Base-by-base conservation (phyloP, 129 eudicot species). In the Pittosporum tobira region DNA sequence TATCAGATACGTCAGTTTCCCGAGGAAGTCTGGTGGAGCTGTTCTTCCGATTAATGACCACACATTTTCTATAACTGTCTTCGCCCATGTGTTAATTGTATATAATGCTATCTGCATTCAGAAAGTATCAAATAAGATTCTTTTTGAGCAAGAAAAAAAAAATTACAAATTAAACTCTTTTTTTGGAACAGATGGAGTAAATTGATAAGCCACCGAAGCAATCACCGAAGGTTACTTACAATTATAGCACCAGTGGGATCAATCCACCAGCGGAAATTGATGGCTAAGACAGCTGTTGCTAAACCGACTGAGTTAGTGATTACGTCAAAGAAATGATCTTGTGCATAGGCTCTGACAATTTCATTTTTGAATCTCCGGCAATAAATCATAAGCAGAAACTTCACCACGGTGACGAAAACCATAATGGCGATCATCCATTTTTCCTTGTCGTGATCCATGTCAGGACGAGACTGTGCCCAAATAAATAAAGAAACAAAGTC, bases 361-460 rank as follows among this genome's bases (percentile, higher is more conserved):
- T 81, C 94, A 28, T 81, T 84, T 34, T 84, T 74, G 59, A 84
- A 84, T 67, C 83, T 66, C 11, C 81, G 80, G 52, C 94, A 88
- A 57, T 81, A 88, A 1, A 81, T 44, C 88, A 84, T 73, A 2
- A 88, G 79, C 43, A 81, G 23, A 72, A 88, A 74, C 81, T 84
- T 84, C 52, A 84, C 85, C 40, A 61, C 76, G 0, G 91, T 88
- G 8, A 84, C 94, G 27, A 73, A 27, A 1, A 55, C 81, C 94
- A 88, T 88, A 61, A 88, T 88, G 59, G 91, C 91, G 43, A 84
- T 81, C 76, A 82, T 82, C 94, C 91, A 88, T 60, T 58, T 68
- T 63, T 84, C 91, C 65, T 81, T 57, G 27, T 74, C 64, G 42
- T 51, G 81, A 71, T 81, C 58, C 82, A 57, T 63, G 43, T 73